A percentile compares a stretch with the other conserved stretches of the same genome.
Evolutionary conservation across 2,329 filamentous ascomycete genomes (phyloP).

Genomic region (Trichophyton mentagrophytes): DNA sequence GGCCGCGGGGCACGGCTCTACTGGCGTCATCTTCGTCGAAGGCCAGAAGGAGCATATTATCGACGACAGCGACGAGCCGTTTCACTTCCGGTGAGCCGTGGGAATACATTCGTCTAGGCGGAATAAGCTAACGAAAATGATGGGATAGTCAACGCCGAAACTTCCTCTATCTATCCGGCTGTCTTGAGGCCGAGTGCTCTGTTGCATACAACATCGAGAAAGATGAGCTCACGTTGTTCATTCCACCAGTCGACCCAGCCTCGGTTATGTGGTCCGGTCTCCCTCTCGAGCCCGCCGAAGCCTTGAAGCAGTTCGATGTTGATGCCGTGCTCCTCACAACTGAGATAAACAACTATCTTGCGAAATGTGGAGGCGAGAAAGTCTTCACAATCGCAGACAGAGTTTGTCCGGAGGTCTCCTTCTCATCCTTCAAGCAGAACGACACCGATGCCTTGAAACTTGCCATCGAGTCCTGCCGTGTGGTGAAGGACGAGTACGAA

Average conservation of each 20-base stretch:
- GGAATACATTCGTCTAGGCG: not conserved
- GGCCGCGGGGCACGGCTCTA: constrained; percentile 48
- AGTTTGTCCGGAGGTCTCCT: constrained; percentile 57
- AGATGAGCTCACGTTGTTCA: constrained; percentile 69
- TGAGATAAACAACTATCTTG: constrained; percentile 63
- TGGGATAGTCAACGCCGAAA: constrained; percentile 55
- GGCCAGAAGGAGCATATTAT: constrained; percentile 66
- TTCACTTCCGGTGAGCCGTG: constrained; percentile 56
- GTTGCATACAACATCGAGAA: constrained; percentile 67
- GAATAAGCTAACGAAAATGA: not conserved
- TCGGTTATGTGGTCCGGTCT: constrained; percentile 89
- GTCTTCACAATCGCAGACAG: constrained; percentile 70
- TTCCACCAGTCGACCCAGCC: constrained; percentile 76
- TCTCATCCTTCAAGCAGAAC: constrained; percentile 55
- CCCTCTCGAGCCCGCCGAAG: constrained; percentile 63
- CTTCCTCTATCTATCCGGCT: constrained; percentile 93
- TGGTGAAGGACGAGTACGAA: constrained; percentile 78
- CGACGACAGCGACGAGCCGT: constrained; percentile 78
- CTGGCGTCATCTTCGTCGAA: constrained; percentile 77
- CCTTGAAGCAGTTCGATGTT: constrained; percentile 63
- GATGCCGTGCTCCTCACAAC: constrained; percentile 62
- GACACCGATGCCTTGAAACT: constrained; percentile 48
- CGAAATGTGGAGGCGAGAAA: constrained; percentile 36
- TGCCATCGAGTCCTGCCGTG: constrained; percentile 67
- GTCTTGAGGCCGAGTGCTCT: constrained; percentile 64